A percentile compares a stretch with the other conserved stretches of the same genome.
Conservation (phyloP, 2,329 filamentous ascomycete species). For the Pyrenochaeta sp. region DNA sequence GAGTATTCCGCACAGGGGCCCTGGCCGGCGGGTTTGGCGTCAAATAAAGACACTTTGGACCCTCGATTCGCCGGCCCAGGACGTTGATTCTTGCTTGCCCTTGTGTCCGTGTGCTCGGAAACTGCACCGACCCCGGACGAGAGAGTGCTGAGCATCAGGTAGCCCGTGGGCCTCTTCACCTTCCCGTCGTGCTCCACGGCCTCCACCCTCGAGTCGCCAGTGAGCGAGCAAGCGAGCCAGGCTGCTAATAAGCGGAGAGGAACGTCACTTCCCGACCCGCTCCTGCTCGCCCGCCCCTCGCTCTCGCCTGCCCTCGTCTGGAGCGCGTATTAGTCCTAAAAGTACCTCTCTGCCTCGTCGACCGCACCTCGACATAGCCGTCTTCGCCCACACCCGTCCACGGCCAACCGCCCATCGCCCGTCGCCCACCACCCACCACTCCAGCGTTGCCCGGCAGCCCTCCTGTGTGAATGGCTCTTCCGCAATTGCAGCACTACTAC, state of each 20-base stretch:
- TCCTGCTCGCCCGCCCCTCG: slow-evolving; percentile 3
- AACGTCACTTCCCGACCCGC: slow-evolving; percentile 12
- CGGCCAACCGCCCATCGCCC: no score
- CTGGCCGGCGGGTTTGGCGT: slow-evolving; percentile 11
- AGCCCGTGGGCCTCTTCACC: not conserved
- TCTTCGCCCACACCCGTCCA: no score
- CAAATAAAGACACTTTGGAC: slow-evolving; percentile 15
- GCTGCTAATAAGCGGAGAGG: no score
- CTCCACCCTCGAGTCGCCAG: slow-evolving; percentile 7
- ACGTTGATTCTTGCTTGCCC: no score
- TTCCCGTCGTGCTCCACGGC: slow-evolving; percentile 12
- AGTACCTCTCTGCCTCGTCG: not conserved
- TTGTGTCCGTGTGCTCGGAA: no score
- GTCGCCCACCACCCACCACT: no score
- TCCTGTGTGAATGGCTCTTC: slow-evolving; percentile 45
- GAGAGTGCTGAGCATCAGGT: no score
- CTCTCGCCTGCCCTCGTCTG: slow-evolving; percentile 1
- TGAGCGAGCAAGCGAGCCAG: slow-evolving; percentile 7
- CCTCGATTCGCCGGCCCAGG: slow-evolving; percentile 10
- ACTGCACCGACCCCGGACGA: no score
- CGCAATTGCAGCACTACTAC: slow-evolving; percentile 25
- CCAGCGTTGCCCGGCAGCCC: slow-evolving; percentile 1
- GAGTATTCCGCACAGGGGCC: slow-evolving; percentile 24
- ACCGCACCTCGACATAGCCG: not conserved
- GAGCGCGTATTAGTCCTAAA: slow-evolving; percentile 1